Percentiles rank a stretch among this genome's conserved stretches.
Evolutionary conservation across 768 basidiomycete species (phyloP).

Genomic region (Tricholoma hemisulphureum): DNA sequence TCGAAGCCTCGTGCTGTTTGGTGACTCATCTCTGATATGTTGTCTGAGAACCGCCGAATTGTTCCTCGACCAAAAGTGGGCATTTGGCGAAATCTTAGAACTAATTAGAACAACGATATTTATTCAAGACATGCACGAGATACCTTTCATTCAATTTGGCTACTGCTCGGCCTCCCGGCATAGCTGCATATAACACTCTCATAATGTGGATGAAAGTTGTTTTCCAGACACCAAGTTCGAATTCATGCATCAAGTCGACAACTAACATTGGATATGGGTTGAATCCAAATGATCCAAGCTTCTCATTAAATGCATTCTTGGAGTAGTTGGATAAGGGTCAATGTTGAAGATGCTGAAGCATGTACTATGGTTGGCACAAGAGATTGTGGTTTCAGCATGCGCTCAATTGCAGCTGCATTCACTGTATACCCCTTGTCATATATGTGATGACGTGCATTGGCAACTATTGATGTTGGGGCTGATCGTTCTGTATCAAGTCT

Average conservation of each 20-base stretch:
- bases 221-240: slow-evolving; percentile 38
- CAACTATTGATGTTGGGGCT: not conserved
- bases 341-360: too few relatives aligned
- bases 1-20: slow-evolving; percentile 34
- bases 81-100: slow-evolving; percentile 14
- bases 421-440: not conserved
- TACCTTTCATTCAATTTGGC: slow-evolving; percentile 4
- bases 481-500: not conserved
- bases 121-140: not conserved
- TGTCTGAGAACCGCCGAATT: slow-evolving; percentile 28
- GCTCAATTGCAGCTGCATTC: not conserved
- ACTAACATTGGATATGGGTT: slow-evolving; percentile 25
- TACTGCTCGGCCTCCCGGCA: not conserved
- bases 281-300: slow-evolving; percentile 16
- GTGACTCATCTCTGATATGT: slow-evolving; percentile 29
- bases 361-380: too few relatives aligned
- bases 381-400: slow-evolving; percentile 16
- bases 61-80: slow-evolving; percentile 21
- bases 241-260: slow-evolving; percentile 34
- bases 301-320: slow-evolving; percentile 30
- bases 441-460: not conserved
- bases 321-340: too few relatives aligned
- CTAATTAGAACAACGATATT: not conserved
- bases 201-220: slow-evolving; percentile 32
- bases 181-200: too few relatives aligned